These are phyloP conservation scores for Alnus glutinosa DNA, from an alignment of 306 rosid genomes.

Conservation along the genomic window DNA sequence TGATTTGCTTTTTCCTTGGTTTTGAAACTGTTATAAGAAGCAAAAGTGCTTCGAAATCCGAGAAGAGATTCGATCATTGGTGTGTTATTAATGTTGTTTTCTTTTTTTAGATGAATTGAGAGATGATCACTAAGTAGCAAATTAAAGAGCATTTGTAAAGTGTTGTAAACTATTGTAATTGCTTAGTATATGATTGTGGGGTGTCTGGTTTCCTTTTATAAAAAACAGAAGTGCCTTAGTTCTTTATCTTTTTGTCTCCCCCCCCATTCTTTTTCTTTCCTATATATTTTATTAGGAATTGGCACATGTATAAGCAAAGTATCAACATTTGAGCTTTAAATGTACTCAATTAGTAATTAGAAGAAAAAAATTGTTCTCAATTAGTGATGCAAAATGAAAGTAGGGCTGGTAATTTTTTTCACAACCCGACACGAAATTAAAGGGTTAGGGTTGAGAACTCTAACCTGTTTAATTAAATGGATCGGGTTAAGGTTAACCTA, in stretches of 20 bases:
- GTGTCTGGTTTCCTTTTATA: background rate
- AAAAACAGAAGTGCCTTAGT: background rate
- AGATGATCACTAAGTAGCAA: background rate
- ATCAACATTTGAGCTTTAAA: background rate
- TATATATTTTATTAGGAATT: background rate
- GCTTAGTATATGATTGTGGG: background rate
- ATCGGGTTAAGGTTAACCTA: too few relatives aligned
- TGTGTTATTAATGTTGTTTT: conserved; percentile 1
- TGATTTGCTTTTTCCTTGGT: background rate
- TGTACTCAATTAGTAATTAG: too few relatives aligned
- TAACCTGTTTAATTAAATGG: too few relatives aligned
- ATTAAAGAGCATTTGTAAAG: background rate
- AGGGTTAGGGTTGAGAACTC: too few relatives aligned
- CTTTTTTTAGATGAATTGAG: background rate
- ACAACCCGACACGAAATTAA: too few relatives aligned
- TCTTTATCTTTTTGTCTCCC: background rate
- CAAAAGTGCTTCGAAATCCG: background rate
- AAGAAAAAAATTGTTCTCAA: too few relatives aligned
- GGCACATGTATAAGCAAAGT: background rate
- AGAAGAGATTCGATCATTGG: background rate
- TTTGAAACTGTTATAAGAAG: background rate
- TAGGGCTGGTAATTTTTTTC: too few relatives aligned
- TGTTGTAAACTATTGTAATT: background rate
- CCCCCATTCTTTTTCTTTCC: background rate
- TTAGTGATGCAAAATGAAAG: too few relatives aligned